Conservation (phyloP, 139 green algal genomes). For the Nannochloris sp. region DNA sequence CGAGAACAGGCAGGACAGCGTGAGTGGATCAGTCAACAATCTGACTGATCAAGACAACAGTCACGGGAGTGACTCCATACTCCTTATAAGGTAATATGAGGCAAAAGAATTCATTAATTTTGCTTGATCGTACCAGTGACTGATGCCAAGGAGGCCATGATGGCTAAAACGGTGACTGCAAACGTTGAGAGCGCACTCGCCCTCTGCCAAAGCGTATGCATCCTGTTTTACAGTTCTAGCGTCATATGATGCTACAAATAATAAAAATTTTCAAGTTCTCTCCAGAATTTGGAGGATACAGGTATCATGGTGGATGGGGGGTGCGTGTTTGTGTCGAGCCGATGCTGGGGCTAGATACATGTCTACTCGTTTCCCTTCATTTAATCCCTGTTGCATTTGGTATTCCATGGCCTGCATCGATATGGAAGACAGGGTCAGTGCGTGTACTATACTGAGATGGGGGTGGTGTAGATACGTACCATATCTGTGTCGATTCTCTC, state of each 20-base stretch:
- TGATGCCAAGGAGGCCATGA: conserved; percentile 8
- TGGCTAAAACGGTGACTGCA: conserved; percentile 15
- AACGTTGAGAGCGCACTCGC: conserved; percentile 18
- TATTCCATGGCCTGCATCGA: conserved; percentile 71
- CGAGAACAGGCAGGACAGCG: background rate
- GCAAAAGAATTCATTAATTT: no score
- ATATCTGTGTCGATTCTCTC: conserved; percentile 84
- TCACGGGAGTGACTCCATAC: no score
- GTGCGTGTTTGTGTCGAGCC: conserved; percentile 29
- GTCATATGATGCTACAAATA: background rate
- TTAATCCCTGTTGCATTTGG: conserved; percentile 71
- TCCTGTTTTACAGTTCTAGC: background rate
- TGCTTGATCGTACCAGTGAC: conserved; percentile 14
- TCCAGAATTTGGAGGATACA: background rate
- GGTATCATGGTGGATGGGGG: conserved; percentile 24
- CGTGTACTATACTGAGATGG: no score
- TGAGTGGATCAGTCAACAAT: background rate
- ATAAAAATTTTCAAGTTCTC: background rate
- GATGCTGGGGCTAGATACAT: conserved; percentile 30
- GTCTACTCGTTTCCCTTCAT: conserved; percentile 41
- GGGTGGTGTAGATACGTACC: conserved; percentile 29
- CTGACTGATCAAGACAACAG: no score
- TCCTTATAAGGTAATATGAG: no score
- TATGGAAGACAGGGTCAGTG: background rate
- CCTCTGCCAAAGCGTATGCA: conserved; percentile 10